Base-by-base conservation (phyloP, 495 filamentous ascomycete species). In the Oidiodendron maius region DNA sequence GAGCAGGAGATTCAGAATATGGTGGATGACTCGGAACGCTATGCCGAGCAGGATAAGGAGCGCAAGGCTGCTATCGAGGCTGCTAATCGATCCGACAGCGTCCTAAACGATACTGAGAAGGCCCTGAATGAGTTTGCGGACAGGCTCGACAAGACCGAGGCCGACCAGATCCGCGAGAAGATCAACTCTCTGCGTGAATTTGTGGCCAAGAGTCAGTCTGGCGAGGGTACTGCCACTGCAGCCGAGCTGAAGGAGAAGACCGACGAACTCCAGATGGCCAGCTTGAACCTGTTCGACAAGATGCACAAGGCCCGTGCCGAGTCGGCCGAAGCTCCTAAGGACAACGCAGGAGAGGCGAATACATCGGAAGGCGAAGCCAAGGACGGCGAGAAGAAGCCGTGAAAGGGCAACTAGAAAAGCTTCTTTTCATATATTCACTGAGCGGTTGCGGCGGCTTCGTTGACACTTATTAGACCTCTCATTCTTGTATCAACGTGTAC, bases 251-350 rank as follows among this genome's bases (percentile, higher is more conserved):
- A 97, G 83, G 82, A 86, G 74, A 96, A 97, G 87, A 91, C 84
- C 52, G 94, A 97, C 53, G 93, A 96, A 70, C 82, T 98, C 59
- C 94, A 97, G 72, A 87, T 82, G 62, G 89, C 93, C 50, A 91
- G 86, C 72, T 77, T 98, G 73, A 95, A 84, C 67, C 81, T 97
- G 56, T 98, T 98, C 70, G 93, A 97, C 76, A 96, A 98, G 85
- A 95, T 98, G 89, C 93, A 98, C 83, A 94, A 94, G 78, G 89
- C 94, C 41, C 81, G 88, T 55, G 60, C 68, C 55, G 88, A 91
- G 76, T 60, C 67, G 5, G 57, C 67, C 48, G 77, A 87, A 67
- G 51, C 64, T 48, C 46, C 53, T 45, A 15, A 44, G 41, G n/a
- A n/a, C n/a, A n/a, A n/a, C n/a, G n/a, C n/a, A n/a, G 62, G 61